phyloP scores from a whole-genome alignment of 192 early-diverging fungal genomes.

The Cladochytrium replicatum region DNA sequence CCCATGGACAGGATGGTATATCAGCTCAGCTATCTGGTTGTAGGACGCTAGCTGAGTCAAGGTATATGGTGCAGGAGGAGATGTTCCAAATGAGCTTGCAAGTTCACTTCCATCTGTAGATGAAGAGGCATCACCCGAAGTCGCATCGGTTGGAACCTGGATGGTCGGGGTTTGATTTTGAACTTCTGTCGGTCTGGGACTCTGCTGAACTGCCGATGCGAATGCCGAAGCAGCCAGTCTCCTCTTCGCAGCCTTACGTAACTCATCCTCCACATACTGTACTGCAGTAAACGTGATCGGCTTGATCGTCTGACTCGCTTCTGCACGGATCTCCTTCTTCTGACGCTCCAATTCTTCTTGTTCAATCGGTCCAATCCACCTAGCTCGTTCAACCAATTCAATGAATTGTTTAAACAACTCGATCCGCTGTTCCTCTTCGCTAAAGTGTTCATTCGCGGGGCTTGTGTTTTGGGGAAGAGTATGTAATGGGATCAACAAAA shows the following conservation, averaged over 20 bases:
- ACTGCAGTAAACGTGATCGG: slow-evolving; percentile 24
- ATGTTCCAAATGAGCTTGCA: too few species aligned
- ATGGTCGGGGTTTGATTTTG: too few species aligned
- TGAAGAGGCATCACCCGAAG: too few species aligned
- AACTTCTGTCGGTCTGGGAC: too few species aligned
- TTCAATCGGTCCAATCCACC: slow-evolving; percentile 37
- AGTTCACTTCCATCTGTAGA: too few species aligned
- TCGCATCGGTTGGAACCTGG: too few species aligned
- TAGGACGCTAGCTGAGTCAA: slow-evolving; percentile 43
- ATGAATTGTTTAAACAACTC: slow-evolving; percentile 79
- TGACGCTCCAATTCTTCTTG: slow-evolving; percentile 7
- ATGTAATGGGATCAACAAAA: slow-evolving; percentile 81
- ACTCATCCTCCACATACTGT: slow-evolving; percentile 25
- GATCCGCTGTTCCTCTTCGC: slow-evolving; percentile 81
- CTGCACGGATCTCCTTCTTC: slow-evolving; percentile 1
- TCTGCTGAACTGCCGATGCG: not conserved
- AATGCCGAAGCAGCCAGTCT: not conserved
- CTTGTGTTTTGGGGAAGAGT: slow-evolving; percentile 38
- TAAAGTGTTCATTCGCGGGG: slow-evolving; percentile 53
- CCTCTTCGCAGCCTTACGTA: slow-evolving; percentile 1
- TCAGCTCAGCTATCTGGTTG: slow-evolving; percentile 46
- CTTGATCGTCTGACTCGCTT: slow-evolving; percentile 14
- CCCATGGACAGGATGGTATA: slow-evolving; percentile 61
- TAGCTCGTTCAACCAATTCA: slow-evolving; percentile 62
- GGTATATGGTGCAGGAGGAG: too few species aligned